These are phyloP conservation scores for Lasiodiplodia sp. DNA, from an alignment of 2,329 filamentous ascomycete genomes.

Conservation along the genomic window DNA sequence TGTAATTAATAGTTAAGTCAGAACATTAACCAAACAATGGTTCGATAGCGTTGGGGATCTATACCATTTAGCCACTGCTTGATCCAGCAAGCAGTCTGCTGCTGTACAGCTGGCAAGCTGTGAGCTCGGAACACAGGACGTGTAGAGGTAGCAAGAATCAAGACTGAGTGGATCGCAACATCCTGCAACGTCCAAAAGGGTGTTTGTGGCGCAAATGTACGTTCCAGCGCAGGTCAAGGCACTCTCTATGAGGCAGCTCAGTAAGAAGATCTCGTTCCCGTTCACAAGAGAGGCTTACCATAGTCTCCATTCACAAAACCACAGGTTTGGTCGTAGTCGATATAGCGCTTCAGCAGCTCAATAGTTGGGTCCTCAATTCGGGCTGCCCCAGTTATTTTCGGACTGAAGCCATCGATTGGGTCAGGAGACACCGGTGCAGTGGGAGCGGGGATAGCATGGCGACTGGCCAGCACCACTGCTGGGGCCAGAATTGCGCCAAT, in stretches of 20 bases:
- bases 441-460: constrained; percentile 39
- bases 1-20: background rate
- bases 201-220: constrained; percentile 45
- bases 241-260: constrained; percentile 36
- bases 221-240: constrained; percentile 42
- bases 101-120: constrained; percentile 41
- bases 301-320: constrained; percentile 40
- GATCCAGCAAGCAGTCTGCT: constrained; percentile 37
- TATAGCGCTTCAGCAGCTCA: constrained; percentile 40
- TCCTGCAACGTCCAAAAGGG: constrained; percentile 41
- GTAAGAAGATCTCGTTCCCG: background rate
- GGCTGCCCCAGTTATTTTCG: constrained; percentile 12
- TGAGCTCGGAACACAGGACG: constrained; percentile 41
- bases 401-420: constrained; percentile 39
- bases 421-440: constrained; percentile 41
- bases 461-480: constrained; percentile 38
- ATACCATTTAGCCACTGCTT: constrained; percentile 41
- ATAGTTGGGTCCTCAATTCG: constrained; percentile 32
- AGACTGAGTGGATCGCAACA: constrained; percentile 41
- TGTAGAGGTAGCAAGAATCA: constrained; percentile 39
- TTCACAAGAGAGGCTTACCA: constrained; percentile 34
- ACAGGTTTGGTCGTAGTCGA: constrained; percentile 39
- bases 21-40: background rate
- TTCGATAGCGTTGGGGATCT: background rate
- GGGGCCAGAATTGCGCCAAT: constrained; percentile 42